Percentiles rank a stretch among this genome's conserved stretches.
Conservation (phyloP, 2,329 filamentous ascomycete species). For the Venturia oleaginea region DNA sequence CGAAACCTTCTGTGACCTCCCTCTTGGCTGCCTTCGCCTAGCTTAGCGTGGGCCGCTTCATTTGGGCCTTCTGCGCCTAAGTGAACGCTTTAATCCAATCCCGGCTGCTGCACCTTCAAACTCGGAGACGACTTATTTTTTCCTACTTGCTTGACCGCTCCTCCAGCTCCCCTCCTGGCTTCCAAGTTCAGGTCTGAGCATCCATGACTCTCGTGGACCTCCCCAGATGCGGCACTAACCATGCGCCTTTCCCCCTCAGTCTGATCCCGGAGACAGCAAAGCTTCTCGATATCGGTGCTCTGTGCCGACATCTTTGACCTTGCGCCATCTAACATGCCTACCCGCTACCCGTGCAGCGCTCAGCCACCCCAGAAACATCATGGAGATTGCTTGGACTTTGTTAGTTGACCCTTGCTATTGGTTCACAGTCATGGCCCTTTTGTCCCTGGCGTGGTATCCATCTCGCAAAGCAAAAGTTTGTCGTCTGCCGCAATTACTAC, state of each 20-base stretch:
- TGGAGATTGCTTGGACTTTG: slow-evolving; percentile 7
- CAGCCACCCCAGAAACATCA: slow-evolving; percentile 10
- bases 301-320: slow-evolving; percentile 7
- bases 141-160: slow-evolving; percentile 9
- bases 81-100: background rate
- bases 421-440: background rate
- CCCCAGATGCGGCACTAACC: background rate
- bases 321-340: slow-evolving; percentile 12
- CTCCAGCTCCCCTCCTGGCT: background rate
- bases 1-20: background rate
- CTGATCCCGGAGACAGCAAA: background rate
- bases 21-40: slow-evolving; percentile 10
- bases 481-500: slow-evolving; percentile 7
- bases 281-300: slow-evolving; percentile 7
- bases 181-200: background rate
- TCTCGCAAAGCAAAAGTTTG: slow-evolving; percentile 5
- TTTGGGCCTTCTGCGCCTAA: background rate
- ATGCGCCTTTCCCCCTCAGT: background rate
- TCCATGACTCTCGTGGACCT: slow-evolving; percentile 4
- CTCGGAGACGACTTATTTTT: slow-evolving; percentile 3
- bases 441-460: background rate
- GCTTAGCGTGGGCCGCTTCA: background rate
- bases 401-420: slow-evolving; percentile 3
- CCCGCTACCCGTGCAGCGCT: slow-evolving; percentile 8
- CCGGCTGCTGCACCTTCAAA: background rate